Percentiles rank a stretch among this genome's conserved stretches.
phyloP scores from a whole-genome alignment of 176 grass and related monocot species.

The Avena atlantica region DNA sequence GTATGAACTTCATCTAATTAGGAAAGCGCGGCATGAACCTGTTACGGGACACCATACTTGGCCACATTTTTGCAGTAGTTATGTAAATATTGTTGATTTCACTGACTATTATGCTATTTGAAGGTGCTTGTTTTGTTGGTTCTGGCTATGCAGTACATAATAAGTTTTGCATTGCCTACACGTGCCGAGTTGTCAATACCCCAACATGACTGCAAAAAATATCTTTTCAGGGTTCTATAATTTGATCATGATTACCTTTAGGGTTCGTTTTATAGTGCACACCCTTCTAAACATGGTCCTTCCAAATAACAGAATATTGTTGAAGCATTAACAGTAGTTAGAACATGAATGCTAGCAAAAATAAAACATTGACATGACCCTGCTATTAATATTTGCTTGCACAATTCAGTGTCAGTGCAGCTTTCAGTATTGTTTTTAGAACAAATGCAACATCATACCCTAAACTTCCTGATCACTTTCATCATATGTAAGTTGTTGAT shows the following conservation, averaged over 20 bases:
- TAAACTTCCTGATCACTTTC: neutral
- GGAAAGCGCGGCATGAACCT: too few relatives aligned
- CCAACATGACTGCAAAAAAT: neutral
- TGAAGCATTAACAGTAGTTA: too few relatives aligned
- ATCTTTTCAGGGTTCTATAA: neutral
- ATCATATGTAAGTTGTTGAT: neutral
- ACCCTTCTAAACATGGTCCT: neutral
- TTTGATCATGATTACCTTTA: neutral
- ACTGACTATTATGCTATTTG: neutral
- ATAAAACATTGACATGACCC: neutral
- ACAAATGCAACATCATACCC: neutral
- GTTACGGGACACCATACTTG: too few relatives aligned
- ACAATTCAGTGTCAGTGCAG: neutral
- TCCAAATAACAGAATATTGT: neutral
- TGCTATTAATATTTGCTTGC: neutral
- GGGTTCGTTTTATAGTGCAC: too few relatives aligned
- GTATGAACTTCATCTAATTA: neutral
- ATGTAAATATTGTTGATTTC: neutral
- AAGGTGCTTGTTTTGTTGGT: neutral
- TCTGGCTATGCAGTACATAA: neutral
- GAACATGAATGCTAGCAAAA: neutral
- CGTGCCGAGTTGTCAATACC: too few relatives aligned
- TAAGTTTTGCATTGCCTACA: neutral
- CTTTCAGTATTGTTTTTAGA: neutral
- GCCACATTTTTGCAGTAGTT: neutral